Conservation (phyloP, 345 rosid species). For the Corchorus capsularis region DNA sequence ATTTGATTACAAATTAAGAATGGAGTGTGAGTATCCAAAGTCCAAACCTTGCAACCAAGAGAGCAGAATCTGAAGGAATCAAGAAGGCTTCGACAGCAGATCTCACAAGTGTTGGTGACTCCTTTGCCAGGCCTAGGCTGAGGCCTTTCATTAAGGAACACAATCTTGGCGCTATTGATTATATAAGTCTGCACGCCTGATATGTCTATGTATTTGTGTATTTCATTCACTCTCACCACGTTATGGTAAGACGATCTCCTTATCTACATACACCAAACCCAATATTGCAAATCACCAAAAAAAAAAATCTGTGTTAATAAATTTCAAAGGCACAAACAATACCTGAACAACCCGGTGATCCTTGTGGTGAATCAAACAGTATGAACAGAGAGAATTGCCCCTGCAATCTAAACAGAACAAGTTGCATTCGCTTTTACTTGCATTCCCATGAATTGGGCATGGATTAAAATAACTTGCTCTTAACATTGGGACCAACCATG, state of each 20-base stretch:
- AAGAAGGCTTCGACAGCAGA: conserved; percentile 84
- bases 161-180: conserved; percentile 90
- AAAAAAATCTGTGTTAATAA: no score
- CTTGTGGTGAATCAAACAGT: conserved; percentile 59
- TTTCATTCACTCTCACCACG: conserved; percentile 90
- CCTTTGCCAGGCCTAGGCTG: conserved; percentile 96
- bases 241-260: conserved; percentile 93
- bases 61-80: conserved; percentile 96
- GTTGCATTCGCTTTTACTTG: conserved; percentile 83
- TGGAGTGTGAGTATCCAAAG: no score
- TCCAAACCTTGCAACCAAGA: conserved; percentile 70
- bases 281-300: no score
- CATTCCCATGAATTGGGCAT: conserved; percentile 60
- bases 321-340: no score
- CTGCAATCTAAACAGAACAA: conserved; percentile 81
- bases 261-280: conserved; percentile 48
- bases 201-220: conserved; percentile 81
- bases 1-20: no score
- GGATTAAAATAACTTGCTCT: conserved; percentile 69
- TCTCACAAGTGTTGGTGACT: conserved; percentile 85
- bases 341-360: conserved; percentile 86
- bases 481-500: conserved; percentile 81
- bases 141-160: conserved; percentile 85
- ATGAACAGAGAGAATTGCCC: conserved; percentile 70
- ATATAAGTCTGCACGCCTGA: conserved; percentile 86